Conservation (phyloP, 164 flowering plant species). For the Stephania japonica region DNA sequence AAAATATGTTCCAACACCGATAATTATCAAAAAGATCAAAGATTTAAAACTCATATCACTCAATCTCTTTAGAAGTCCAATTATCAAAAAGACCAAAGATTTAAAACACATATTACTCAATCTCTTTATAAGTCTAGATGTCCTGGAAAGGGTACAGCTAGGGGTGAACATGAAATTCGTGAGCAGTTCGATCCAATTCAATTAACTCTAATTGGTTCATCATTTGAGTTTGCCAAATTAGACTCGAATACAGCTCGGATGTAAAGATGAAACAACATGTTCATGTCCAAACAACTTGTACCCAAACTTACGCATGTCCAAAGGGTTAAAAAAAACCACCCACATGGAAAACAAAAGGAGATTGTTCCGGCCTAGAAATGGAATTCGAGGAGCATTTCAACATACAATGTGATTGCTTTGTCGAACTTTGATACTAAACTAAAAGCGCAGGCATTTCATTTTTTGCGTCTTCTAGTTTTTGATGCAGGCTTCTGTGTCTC, state of each 20-base stretch:
- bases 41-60: no score
- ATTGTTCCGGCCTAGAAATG: background rate
- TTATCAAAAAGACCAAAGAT: no score
- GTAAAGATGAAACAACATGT: background rate
- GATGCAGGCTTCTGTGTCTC: conserved; percentile 22
- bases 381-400: background rate
- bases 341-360: conserved; percentile 1
- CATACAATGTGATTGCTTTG: background rate
- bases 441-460: background rate
- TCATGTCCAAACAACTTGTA: background rate
- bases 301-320: background rate
- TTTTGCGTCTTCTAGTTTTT: conserved; percentile 1
- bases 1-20: no score
- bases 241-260: no score
- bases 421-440: background rate
- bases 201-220: no score
- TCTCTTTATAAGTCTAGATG: no score
- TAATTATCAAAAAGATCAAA: no score
- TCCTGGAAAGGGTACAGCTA: background rate
- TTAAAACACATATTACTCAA: no score
- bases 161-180: no score
- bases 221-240: no score
- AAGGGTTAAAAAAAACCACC: background rate
- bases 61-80: no score
- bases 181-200: no score